Evolutionary conservation across 1,139 yeast genomes (phyloP), one percentile per base, ranked within the genome.

Genomic region (Yamadazyma trypodendri): DNA sequence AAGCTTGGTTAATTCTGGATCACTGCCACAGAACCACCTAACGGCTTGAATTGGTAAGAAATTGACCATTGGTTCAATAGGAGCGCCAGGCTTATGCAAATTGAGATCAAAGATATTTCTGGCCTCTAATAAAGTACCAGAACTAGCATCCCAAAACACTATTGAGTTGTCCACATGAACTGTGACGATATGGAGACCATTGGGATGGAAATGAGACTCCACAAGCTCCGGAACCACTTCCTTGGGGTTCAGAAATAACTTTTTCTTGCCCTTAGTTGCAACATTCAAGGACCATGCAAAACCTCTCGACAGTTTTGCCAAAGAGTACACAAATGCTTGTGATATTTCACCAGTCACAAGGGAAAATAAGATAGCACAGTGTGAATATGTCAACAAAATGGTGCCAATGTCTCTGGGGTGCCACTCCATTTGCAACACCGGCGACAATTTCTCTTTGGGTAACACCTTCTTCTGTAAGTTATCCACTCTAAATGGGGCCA

Each of bases 321-420:
- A 54, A 41, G 71, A 77, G 55, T 84, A 86, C 1, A 76, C 65
- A 48, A 85, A 77, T 6, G 70, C 63, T 38, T 72, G 72, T 38
- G 77, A 69, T 25, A 86, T 69, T 25, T 74, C 75, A 25, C 79
- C 81, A 3, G 77, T 74, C 0, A 79, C 70, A 17, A 94, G 49
- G 0, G 89, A 83, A 55, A 82, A 92, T 3, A 80, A 65, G 1
- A 88, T 74, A 0, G 92, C 88, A 36, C 79, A 72, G 42, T 79
- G 81, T 2, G 79, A 66, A 55, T 90, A 94, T 1, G 88, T 78
- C 9, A 92, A 75, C 45, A 94, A 67, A 6, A 92, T 46, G 0
- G 84, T 72, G 0, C 96, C 94, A 9, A 89, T 73, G 57, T 92
- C 97, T 46, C 97, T 72, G 2, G 99, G 98, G 51, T 88, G 95